Evolutionary conservation across 805 yeast genomes (phyloP).

Genomic region (Hanseniaspora meyeri): DNA sequence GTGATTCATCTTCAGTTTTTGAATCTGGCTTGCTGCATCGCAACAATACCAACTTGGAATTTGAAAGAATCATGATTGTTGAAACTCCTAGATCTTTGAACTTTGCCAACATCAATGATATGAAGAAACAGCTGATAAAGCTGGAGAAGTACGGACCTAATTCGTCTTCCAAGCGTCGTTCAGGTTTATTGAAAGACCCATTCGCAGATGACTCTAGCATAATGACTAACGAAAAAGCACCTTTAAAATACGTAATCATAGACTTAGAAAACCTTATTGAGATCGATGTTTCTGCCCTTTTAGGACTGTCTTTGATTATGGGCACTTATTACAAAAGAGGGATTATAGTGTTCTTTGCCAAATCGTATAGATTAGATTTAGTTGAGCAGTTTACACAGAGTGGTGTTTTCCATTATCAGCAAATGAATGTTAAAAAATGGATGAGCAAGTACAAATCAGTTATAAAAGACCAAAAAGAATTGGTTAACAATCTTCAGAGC

Average conservation of each 20-base stretch:
- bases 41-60: conserved; percentile 6
- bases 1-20: conserved; percentile 1
- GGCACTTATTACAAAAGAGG: conserved; percentile 8
- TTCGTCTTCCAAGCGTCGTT: conserved; percentile 9
- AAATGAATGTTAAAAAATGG: conserved; percentile 6
- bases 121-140: conserved; percentile 11
- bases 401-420: conserved; percentile 9
- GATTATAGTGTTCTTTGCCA: conserved; percentile 13
- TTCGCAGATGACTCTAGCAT: not conserved
- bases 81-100: conserved; percentile 12
- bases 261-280: conserved; percentile 11
- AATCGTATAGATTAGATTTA: conserved; percentile 5
- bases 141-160: conserved; percentile 14
- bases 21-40: not conserved
- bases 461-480: not conserved
- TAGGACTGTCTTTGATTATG: conserved; percentile 5
- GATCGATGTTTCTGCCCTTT: conserved; percentile 13
- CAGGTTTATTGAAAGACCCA: not conserved
- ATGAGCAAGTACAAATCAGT: not conserved
- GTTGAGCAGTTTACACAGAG: conserved; percentile 10
- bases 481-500: not conserved
- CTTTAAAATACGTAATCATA: conserved; percentile 12
- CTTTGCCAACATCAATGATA: conserved; percentile 13
- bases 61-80: conserved; percentile 14
- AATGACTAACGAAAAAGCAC: not conserved